Base-by-base conservation (phyloP, 768 basidiomycete genomes). In the Suillus lakei region DNA sequence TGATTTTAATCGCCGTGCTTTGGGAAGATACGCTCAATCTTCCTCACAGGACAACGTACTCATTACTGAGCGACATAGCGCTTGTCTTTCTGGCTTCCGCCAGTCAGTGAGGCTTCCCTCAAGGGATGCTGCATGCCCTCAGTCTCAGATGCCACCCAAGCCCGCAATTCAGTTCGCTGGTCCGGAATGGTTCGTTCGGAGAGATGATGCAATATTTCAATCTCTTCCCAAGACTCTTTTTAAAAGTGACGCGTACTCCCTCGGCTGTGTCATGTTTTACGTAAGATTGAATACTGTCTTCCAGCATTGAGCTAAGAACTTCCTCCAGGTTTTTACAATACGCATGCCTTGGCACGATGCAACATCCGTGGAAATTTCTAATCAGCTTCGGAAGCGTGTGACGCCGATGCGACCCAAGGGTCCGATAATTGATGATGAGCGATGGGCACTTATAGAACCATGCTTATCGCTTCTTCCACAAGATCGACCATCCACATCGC, bases 81-180 rank as follows among this genome's bases (percentile, higher is more conserved):
- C 55, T 10, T 38, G 36, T 16, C 23, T 58, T 36, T 58, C 55
- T 39, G 55, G 55, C 16, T 58, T 58, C 36, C 55, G 55, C 23
- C 55, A 58, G 36, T 58, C 55, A 38, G 55, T 58, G 23, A 58
- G 13, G 5, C 55, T 58, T 58, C 38, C 55, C 36, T 39, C 55
- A 18, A 38, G 23, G 16, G 23, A 58, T 26, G 36, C 55, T 26
- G 36, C 23, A 38, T 38, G 55, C 23, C 55, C 36, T 18, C 36
- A 2, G 5, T 58, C 36, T 26, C 36, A 58, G 36, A 58, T 58
- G 36, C 55, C 55, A 16, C 16, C 23, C 23, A 58, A 38, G 15
- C 55, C 55, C 0, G 55, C 15, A 18, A 38, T 38, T 18, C 55
- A 26, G 23, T 58, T 58, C 16, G 23, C 55, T 10, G 36, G 55